Evolutionary conservation across 352 stramenopile species (phyloP), one percentile per base, ranked within the genome.

Genomic region (Pythium volutum): DNA sequence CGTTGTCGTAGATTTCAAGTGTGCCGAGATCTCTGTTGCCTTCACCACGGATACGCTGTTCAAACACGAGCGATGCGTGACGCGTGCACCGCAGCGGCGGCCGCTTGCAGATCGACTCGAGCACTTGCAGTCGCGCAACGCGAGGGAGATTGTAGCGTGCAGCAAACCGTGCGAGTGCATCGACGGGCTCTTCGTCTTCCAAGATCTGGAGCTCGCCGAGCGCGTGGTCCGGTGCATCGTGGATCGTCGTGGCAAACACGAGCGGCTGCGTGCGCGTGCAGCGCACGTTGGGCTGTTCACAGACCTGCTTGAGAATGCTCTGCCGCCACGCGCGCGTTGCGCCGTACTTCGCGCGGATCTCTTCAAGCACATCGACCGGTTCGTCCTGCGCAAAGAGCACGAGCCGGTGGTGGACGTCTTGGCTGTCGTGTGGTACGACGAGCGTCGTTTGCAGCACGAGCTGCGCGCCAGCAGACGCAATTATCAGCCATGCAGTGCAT

Each of bases 1-100:
- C 38, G 36, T 88, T 62, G 52, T 93, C 84, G 22, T 79, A 88
- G 47, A 93, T 84, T 22, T 87, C 68, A 16, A 93, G 71, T 10
- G 66, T 62, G 0, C 81, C 84, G 14, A 92, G 69, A 9, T 67
- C 60, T 11, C n/a, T n/a, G 2, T 8, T 50, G 7, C 36, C 45
- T 11, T 31, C 61, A 42, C 34, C 61, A 41, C 11, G 76, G n/a
- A 91, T 71, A n/a, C 39, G 56, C 51, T 87, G 79, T 25, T 69
- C 59, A 39, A 77, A 81, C 47, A 89, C 54, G 14, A 88, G 41
- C 11, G 75, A 72, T 14, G 66, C 62, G n/a, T 45, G 59, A 0
- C 75, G 79, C 12, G 70, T 71, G 47, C 84, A 93, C 0, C 42
- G 22, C 26, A 87, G 54, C 27, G 43, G 31, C 25, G 69, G 50